These are phyloP conservation scores for Colletotrichum magnum DNA, from an alignment of 2,329 filamentous ascomycete species.

Conservation along the genomic window DNA sequence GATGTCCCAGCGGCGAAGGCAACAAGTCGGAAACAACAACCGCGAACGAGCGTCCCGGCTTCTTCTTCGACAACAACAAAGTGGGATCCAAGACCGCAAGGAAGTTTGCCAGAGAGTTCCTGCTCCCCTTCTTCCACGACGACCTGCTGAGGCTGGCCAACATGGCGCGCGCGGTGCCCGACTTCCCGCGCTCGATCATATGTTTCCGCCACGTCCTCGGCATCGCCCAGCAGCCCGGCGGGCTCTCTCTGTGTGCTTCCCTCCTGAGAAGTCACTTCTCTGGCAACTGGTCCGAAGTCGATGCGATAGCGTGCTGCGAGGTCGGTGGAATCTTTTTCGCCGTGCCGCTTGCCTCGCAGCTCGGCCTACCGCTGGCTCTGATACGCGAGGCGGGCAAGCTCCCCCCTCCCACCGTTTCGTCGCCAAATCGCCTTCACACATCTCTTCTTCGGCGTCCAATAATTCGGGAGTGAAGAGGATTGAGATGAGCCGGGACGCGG, in stretches of 20 bases:
- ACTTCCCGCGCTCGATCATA: slow-evolving; percentile 66
- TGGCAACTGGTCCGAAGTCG: slow-evolving; percentile 62
- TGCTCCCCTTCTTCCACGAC: slow-evolving; percentile 62
- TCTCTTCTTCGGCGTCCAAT: slow-evolving; percentile 59
- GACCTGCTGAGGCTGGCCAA: slow-evolving; percentile 60
- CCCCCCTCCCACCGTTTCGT: slow-evolving; percentile 67
- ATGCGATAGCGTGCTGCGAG: slow-evolving; percentile 67
- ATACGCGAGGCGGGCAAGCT: slow-evolving; percentile 72
- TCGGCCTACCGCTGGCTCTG: slow-evolving; percentile 60
- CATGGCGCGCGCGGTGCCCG: slow-evolving; percentile 64
- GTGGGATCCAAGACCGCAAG: slow-evolving; percentile 54
- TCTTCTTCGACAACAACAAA: slow-evolving; percentile 67
- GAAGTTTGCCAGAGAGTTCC: slow-evolving; percentile 55
- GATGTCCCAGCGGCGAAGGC: slow-evolving; percentile 41
- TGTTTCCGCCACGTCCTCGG: slow-evolving; percentile 71
- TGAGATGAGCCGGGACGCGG: slow-evolving; percentile 62
- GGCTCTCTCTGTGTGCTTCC: slow-evolving; percentile 64
- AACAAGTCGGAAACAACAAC: slow-evolving; percentile 30
- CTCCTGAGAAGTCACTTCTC: slow-evolving; percentile 62
- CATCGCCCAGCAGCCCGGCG: slow-evolving; percentile 65
- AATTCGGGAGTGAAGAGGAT: slow-evolving; percentile 53
- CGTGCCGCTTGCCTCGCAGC: slow-evolving; percentile 58
- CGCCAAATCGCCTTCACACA: slow-evolving; percentile 63
- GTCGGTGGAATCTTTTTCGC: slow-evolving; percentile 70
- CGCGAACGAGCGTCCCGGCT: slow-evolving; percentile 52